Conservation (phyloP, 495 filamentous ascomycete species). For the Aspergillus olivimuriae region DNA sequence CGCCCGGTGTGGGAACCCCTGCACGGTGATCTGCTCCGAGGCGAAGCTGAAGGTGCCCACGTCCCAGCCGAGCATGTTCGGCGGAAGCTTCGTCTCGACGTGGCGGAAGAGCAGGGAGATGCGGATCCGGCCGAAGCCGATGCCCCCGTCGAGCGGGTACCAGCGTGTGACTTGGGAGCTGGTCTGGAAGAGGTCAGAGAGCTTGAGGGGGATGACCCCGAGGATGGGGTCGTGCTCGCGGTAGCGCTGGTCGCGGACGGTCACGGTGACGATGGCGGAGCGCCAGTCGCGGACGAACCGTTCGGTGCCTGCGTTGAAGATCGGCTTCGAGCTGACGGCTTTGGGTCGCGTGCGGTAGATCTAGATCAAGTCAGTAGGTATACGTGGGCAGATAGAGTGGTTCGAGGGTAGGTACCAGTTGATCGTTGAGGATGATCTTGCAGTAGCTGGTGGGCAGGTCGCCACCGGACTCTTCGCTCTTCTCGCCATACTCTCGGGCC, state of each 20-base stretch:
- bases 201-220: slow-evolving; percentile 79
- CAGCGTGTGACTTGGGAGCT: slow-evolving; percentile 70
- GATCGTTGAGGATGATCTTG: slow-evolving; percentile 83
- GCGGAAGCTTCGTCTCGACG: slow-evolving; percentile 75
- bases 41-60: slow-evolving; percentile 88
- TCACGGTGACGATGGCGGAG: slow-evolving; percentile 75
- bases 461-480: slow-evolving; percentile 69
- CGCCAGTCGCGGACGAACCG: slow-evolving; percentile 94
- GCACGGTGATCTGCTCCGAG: slow-evolving; percentile 56
- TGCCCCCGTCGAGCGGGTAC: slow-evolving; percentile 63
- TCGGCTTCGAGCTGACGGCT: slow-evolving; percentile 85
- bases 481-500: slow-evolving; percentile 78
- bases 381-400: too few relatives aligned
- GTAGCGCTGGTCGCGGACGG: slow-evolving; percentile 79
- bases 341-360: slow-evolving; percentile 87
- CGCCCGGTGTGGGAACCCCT: slow-evolving; percentile 48
- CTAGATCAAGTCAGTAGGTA: slow-evolving; percentile 23
- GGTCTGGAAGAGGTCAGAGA: slow-evolving; percentile 80
- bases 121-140: slow-evolving; percentile 82
- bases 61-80: slow-evolving; percentile 80
- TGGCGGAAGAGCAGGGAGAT: slow-evolving; percentile 83
- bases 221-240: slow-evolving; percentile 92
- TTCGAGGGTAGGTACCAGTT: slow-evolving; percentile 47
- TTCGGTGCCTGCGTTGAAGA: slow-evolving; percentile 94
- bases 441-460: slow-evolving; percentile 84